phyloP scores from a whole-genome alignment of 1,284 basidiomycete genomes.

The Sanguinoderma infundibulare region DNA sequence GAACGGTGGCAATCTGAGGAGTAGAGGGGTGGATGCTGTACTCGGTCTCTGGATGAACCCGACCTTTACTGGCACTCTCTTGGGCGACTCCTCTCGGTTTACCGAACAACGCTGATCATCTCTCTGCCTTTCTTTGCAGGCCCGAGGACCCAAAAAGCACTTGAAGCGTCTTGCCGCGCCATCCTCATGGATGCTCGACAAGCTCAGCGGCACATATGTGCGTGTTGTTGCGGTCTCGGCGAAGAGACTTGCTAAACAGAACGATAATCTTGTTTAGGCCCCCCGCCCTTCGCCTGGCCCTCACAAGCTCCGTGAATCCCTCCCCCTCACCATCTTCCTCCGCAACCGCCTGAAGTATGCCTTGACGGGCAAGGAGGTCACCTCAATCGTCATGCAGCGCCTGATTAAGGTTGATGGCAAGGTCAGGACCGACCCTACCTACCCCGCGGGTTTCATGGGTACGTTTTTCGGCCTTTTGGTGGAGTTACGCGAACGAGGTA shows the following conservation, averaged over 20 bases:
- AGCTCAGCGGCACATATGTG: constrained; percentile 97
- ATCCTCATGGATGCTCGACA: constrained; percentile 99
- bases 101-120: constrained; percentile 24
- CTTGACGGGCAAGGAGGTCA: constrained; percentile 95
- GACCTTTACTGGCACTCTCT: constrained; percentile 20
- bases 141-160: constrained; percentile 99
- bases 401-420: constrained; percentile 99
- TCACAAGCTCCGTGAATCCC: constrained; percentile 98
- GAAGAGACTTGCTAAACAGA: constrained; percentile 3
- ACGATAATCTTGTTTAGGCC: constrained; percentile 57
- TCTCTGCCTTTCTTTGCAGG: constrained; percentile 49
- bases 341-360: constrained; percentile 99
- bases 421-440: constrained; percentile 98
- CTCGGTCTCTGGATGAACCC: constrained; percentile 35
- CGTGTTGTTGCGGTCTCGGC: constrained; percentile 39
- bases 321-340: constrained; percentile 94
- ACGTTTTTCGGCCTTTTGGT: constrained; percentile 9
- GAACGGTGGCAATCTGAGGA: constrained; percentile 17
- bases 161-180: constrained; percentile 98
- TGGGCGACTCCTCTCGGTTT: constrained; percentile 10
- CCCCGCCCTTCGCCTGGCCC: constrained; percentile 97
- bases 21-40: constrained; percentile 37
- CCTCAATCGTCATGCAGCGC: constrained; percentile 93
- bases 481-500: not conserved
- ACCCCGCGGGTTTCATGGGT: constrained; percentile 98